These are phyloP conservation scores for Tricholoma sp. DNA, from an alignment of 768 basidiomycete species.

Conservation along the genomic window DNA sequence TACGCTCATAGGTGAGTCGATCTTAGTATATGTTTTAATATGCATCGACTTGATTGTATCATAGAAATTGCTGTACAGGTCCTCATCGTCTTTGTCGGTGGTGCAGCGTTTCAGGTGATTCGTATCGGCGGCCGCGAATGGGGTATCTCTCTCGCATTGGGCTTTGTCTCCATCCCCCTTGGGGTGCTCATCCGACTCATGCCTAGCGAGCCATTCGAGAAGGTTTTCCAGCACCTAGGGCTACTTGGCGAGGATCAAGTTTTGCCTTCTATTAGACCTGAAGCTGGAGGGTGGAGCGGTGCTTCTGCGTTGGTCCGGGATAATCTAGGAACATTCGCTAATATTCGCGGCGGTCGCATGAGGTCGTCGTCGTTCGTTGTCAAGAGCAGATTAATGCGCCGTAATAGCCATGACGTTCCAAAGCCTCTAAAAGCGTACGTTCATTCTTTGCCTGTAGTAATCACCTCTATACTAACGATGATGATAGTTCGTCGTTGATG, in stretches of 20 bases:
- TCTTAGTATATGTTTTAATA: constrained; percentile 18
- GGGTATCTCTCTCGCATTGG: constrained; percentile 89
- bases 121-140: constrained; percentile 79
- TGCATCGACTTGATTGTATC: constrained; percentile 1
- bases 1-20: constrained; percentile 76
- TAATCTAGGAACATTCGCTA: constrained; percentile 77
- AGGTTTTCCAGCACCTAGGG: constrained; percentile 37
- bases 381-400: constrained; percentile 66
- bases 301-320: constrained; percentile 82
- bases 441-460: not conserved
- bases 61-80: constrained; percentile 84
- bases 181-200: constrained; percentile 76
- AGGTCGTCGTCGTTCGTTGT: constrained; percentile 81
- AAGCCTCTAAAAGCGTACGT: constrained; percentile 43
- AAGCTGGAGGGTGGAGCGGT: constrained; percentile 65
- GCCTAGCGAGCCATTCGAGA: constrained; percentile 78
- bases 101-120: constrained; percentile 87
- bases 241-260: constrained; percentile 61
- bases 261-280: constrained; percentile 59
- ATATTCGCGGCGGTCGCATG: constrained; percentile 84
- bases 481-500: constrained; percentile 26
- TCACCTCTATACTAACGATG: constrained; percentile 4
- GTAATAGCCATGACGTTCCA: constrained; percentile 42
- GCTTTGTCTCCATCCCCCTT: constrained; percentile 81
- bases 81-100: constrained; percentile 87